phyloP scores from a whole-genome alignment of 495 filamentous ascomycete species.

The Cercophora newfieldiana region DNA sequence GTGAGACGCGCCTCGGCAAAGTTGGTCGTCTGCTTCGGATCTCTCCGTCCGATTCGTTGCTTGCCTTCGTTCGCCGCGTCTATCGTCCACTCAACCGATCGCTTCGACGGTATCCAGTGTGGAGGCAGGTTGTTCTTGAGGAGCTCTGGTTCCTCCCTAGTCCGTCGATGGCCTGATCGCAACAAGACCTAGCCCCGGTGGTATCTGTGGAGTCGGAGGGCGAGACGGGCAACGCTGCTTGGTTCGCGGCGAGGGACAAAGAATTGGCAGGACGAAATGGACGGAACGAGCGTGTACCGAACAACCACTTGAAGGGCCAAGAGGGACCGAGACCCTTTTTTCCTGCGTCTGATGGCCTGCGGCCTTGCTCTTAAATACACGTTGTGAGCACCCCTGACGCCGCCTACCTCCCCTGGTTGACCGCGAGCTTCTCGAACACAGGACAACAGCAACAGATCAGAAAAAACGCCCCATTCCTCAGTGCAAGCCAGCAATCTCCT shows the following conservation, averaged over 20 bases:
- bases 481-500: conserved; percentile 18
- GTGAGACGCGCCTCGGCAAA: too few relatives aligned
- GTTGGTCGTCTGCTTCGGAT: background rate
- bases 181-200: too few relatives aligned
- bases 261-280: too few relatives aligned
- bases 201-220: too few relatives aligned
- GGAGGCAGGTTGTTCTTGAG: background rate
- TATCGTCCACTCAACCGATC: background rate
- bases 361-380: background rate
- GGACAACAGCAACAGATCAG: background rate
- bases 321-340: too few relatives aligned
- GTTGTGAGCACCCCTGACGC: background rate
- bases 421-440: background rate
- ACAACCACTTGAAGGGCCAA: too few relatives aligned
- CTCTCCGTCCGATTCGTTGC: background rate
- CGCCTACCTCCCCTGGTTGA: background rate
- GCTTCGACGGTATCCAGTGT: background rate
- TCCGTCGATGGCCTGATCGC: background rate
- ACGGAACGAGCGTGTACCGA: too few relatives aligned
- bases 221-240: too few relatives aligned
- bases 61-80: background rate
- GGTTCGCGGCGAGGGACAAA: too few relatives aligned
- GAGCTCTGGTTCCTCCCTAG: too few relatives aligned
- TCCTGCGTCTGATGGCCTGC: background rate
- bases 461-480: conserved; percentile 12